Evolutionary conservation across 257 asterid genomes (phyloP), one percentile per base, ranked within the genome.

Genomic region (Penstemon davidsonii): DNA sequence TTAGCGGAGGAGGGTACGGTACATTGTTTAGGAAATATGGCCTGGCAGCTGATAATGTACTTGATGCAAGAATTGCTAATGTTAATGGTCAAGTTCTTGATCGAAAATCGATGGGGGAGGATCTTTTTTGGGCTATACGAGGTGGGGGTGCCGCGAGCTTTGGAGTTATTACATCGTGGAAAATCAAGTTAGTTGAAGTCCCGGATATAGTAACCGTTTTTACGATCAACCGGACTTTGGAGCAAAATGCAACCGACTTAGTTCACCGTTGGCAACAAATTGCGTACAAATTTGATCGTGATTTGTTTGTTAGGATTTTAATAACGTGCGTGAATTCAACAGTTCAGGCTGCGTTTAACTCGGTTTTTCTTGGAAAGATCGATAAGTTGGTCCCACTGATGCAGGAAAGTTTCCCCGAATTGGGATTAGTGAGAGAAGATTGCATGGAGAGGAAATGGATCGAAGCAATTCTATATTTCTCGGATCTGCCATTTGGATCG

Each of bases 1-100:
- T 84, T 8, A 81, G 84, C 12, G 88, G 84, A 5, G 88, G 86
- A 8, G 88, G 88, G 5, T 76, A 75, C 25, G 84, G 88, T 5
- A 75, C 80, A 7, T 55, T 83, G 60, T 9, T 73, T 0, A 68
- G 82, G 0, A 81, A 70, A 72, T 78, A 78, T 4, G 88, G 88
- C 18, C 40, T 78, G 0, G 81, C 82, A 0, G 82, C 86, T 37
- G 88, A 83, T 62, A 67, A 83, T 11, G 57, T 80, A 39, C 55
- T 78, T 11, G 86, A 84, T 62, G 83, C 83, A 25, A 68, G 65
- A 54, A 76, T 84, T 2, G 47, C 76, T 3, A 54, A 75, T 12
- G 72, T 64, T 0, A 36, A 76, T 8, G 86, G 86, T 0, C n/a
- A 33, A 1, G 62, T 84, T 66, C 81, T 74, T 5, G 81, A 80